Evolutionary conservation across 176 grass and related monocot genomes (phyloP).

Genomic region (Lolium perenne): DNA sequence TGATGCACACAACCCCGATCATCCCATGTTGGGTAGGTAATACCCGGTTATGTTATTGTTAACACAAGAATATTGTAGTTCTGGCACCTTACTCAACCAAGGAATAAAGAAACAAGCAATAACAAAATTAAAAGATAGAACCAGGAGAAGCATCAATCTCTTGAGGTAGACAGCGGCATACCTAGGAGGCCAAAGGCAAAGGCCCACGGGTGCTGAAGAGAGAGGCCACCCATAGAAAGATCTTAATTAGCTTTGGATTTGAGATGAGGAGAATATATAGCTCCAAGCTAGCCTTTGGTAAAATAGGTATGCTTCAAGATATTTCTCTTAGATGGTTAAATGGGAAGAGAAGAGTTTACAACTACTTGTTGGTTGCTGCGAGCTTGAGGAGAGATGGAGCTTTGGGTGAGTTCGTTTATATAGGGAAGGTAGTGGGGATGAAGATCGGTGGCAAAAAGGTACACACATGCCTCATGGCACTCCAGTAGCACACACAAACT

Average conservation of each 20-base stretch:
- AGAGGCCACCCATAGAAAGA: constrained; percentile 63
- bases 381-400: constrained; percentile 26
- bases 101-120: not conserved
- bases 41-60: too few species aligned
- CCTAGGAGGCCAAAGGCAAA: constrained; percentile 75
- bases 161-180: not conserved
- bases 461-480: not conserved
- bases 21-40: too few species aligned
- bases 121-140: too few species aligned
- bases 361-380: constrained; percentile 10
- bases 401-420: constrained; percentile 31
- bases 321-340: not conserved
- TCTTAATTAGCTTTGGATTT: not conserved
- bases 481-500: constrained; percentile 19
- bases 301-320: not conserved
- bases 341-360: not conserved
- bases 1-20: too few species aligned
- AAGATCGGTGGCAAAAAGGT: constrained; percentile 23
- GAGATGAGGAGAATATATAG: too few species aligned
- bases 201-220: constrained; percentile 63
- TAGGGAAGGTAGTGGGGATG: not conserved
- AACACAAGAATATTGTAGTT: too few species aligned
- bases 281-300: not conserved
- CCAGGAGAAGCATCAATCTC: too few species aligned
- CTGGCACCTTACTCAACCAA: not conserved